These are phyloP conservation scores for Penicillium nordicum DNA, from an alignment of 2,329 filamentous ascomycete genomes.

Conservation along the genomic window DNA sequence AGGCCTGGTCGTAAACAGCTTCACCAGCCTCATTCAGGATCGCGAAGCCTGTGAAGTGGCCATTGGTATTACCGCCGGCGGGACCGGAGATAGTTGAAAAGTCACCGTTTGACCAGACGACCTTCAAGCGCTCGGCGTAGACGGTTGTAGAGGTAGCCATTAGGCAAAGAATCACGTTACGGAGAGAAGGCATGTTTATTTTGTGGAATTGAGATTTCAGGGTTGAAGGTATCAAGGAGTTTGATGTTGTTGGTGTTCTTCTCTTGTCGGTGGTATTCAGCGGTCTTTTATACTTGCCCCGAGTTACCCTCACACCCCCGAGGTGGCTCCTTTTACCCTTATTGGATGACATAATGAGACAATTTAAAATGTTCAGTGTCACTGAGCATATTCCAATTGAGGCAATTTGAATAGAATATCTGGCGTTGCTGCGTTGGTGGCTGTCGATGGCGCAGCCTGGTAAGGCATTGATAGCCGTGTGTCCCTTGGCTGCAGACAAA, in stretches of 20 bases:
- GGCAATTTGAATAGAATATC: background rate
- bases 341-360: no score
- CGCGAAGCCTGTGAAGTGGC: slow-evolving; percentile 12
- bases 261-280: background rate
- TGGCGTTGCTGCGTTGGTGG: background rate
- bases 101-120: slow-evolving; percentile 13
- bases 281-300: background rate
- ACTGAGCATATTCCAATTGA: no score
- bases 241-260: background rate
- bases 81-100: slow-evolving; percentile 15
- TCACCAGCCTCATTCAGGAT: slow-evolving; percentile 14
- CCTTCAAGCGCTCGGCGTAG: slow-evolving; percentile 14
- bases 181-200: slow-evolving; percentile 9
- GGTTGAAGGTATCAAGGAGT: background rate
- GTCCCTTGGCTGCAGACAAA: no score
- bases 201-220: background rate
- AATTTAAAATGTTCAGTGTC: no score
- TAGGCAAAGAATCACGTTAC: slow-evolving; percentile 7
- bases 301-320: no score
- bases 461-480: background rate
- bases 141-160: slow-evolving; percentile 9
- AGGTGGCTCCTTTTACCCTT: no score
- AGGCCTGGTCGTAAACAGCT: slow-evolving; percentile 13
- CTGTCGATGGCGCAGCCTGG: background rate
- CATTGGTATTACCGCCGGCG: slow-evolving; percentile 11